These are phyloP conservation scores for Moringa oleifera DNA, from an alignment of 345 rosid genomes.

Conservation along the genomic window DNA sequence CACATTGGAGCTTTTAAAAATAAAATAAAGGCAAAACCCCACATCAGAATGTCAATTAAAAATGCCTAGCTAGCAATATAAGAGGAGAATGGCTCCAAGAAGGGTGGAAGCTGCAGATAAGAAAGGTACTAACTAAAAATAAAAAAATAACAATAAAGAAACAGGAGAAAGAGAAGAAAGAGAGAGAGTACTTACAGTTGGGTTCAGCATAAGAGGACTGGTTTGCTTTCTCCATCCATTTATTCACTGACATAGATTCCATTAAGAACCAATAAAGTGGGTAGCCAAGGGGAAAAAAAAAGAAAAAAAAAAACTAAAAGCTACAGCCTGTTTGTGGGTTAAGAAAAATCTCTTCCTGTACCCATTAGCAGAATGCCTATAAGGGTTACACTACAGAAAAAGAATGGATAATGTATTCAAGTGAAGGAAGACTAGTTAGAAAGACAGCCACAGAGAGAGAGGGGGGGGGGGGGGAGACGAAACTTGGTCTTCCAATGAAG, in stretches of 20 bases:
- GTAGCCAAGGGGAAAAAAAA: background rate
- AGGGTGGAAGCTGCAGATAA: conserved; percentile 1
- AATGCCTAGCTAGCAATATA: background rate
- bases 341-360: conserved; percentile 9
- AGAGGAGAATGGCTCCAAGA: background rate
- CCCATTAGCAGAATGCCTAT: conserved; percentile 25
- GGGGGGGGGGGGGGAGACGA: conserved; percentile 12
- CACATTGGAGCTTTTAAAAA: background rate
- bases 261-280: conserved; percentile 21
- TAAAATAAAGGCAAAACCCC: conserved; percentile 5
- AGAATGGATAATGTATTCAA: conserved; percentile 18
- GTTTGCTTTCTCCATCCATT: conserved; percentile 29
- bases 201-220: conserved; percentile 18
- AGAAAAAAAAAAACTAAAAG: background rate
- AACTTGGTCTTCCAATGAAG: background rate
- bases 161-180: conserved; percentile 8
- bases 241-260: conserved; percentile 45
- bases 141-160: conserved; percentile 20
- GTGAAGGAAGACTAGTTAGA: conserved; percentile 18
- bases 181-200: conserved; percentile 28
- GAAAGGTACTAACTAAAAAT: conserved; percentile 25
- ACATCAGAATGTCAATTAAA: conserved; percentile 9
- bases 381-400: too few species aligned
- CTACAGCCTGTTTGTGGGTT: background rate
- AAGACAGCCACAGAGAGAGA: conserved; percentile 18